Evolutionary conservation across 176 grass and related monocot genomes (phyloP).

Genomic region (Oryza meridionalis): DNA sequence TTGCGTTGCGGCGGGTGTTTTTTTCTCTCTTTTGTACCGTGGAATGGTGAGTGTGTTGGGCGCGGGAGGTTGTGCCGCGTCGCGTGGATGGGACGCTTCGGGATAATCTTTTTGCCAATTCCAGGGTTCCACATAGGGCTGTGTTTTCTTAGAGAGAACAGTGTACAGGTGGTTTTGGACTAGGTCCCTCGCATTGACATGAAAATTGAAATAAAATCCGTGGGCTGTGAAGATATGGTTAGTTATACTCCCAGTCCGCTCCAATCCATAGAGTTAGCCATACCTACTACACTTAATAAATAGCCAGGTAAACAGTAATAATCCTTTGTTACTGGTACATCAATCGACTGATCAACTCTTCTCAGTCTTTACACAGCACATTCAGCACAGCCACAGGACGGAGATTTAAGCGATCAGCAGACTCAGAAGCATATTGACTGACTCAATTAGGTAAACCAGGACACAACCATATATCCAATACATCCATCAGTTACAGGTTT

Average conservation of each 20-base stretch:
- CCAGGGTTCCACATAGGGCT: not conserved
- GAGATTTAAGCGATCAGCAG: not conserved
- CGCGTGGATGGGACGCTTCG: constrained; percentile 20
- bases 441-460: not conserved
- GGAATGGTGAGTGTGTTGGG: not conserved
- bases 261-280: not conserved
- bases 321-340: not conserved
- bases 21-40: not conserved
- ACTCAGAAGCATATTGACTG: not conserved
- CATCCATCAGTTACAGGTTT: not conserved
- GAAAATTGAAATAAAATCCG: not conserved
- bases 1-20: not conserved
- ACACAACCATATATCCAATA: not conserved
- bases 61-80: constrained; percentile 18
- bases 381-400: not conserved
- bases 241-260: too few species aligned
- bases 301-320: not conserved
- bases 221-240: too few species aligned
- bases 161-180: not conserved
- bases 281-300: not conserved
- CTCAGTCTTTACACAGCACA: not conserved
- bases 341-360: not conserved
- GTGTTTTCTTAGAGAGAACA: not conserved
- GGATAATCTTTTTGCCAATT: not conserved
- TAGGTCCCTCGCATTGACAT: not conserved